These are phyloP conservation scores for Veloboletus limbatus DNA, from an alignment of 1,284 basidiomycete genomes.

Conservation along the genomic window DNA sequence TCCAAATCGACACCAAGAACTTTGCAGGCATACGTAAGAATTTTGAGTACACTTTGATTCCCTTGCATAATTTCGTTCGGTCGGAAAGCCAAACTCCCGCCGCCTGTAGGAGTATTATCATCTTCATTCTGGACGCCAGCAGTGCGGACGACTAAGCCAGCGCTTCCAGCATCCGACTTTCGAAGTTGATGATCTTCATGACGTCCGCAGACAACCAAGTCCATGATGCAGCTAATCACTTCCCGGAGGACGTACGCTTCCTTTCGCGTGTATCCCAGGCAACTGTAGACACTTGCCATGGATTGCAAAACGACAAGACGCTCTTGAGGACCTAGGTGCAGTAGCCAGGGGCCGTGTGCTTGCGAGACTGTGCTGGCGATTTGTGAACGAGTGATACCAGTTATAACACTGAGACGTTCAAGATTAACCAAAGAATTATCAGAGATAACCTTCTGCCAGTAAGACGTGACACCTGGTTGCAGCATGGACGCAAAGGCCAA, in stretches of 20 bases:
- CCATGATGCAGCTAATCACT: constrained; percentile 74
- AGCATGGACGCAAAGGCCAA: constrained; percentile 76
- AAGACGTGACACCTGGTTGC: constrained; percentile 57
- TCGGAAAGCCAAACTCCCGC: constrained; percentile 63
- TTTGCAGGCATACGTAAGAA: constrained; percentile 72
- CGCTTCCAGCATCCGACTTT: constrained; percentile 41
- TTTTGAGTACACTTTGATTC: constrained; percentile 71
- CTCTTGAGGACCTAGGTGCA: constrained; percentile 74
- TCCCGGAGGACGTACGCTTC: constrained; percentile 85
- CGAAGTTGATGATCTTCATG: constrained; percentile 53
- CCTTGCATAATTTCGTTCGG: constrained; percentile 72
- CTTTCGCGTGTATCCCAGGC: constrained; percentile 78
- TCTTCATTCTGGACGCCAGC: constrained; percentile 18
- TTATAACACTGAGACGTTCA: constrained; percentile 62
- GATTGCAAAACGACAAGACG: constrained; percentile 69
- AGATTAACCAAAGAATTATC: constrained; percentile 46
- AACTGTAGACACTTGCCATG: constrained; percentile 72
- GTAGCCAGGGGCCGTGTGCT: constrained; percentile 81
- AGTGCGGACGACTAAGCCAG: constrained; percentile 44
- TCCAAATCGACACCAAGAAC: constrained; percentile 79
- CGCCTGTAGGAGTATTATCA: constrained; percentile 37
- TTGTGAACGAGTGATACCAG: constrained; percentile 65
- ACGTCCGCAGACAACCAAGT: constrained; percentile 75
- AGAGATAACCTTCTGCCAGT: constrained; percentile 45
- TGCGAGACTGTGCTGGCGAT: constrained; percentile 65